A percentile compares a stretch with the other conserved stretches of the same genome.
These are phyloP conservation scores for Flaveria linearis DNA, from an alignment of 129 eudicot species.

Conservation along the genomic window DNA sequence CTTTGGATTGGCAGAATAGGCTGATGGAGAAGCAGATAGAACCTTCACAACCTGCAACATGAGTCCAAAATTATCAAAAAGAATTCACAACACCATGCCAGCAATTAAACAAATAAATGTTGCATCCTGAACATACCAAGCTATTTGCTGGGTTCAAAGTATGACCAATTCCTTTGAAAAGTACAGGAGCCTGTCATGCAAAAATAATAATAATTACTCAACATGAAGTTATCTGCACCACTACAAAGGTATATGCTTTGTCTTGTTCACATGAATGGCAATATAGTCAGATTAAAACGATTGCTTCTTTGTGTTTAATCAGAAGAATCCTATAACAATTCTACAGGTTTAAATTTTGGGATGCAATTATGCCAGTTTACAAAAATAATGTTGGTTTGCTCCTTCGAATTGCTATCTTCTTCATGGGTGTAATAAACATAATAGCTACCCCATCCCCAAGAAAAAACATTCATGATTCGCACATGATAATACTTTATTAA, in stretches of 20 bases:
- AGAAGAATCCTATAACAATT: too few species aligned
- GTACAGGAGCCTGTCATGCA: conserved; percentile 78
- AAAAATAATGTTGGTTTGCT: not conserved
- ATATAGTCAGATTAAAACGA: not conserved
- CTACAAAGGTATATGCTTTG: not conserved
- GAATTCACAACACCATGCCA: conserved; percentile 20
- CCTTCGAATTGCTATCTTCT: conserved; percentile 7
- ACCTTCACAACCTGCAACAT: conserved; percentile 69
- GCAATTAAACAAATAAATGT: conserved; percentile 22
- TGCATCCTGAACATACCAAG: conserved; percentile 49
- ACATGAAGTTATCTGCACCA: not conserved
- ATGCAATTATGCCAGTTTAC: not conserved
- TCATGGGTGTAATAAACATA: not conserved
- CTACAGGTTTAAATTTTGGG: not conserved
- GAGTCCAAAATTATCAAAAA: not conserved
- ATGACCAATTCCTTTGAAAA: conserved; percentile 76
- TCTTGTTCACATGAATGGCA: not conserved
- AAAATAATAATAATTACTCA: conserved; percentile 6
- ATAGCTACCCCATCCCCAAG: not conserved
- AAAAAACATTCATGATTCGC: not conserved
- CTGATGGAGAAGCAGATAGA: conserved; percentile 86
- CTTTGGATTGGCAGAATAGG: conserved; percentile 85
- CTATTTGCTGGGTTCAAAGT: conserved; percentile 68
- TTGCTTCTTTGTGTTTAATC: not conserved
- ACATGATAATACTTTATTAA: not conserved